A percentile compares a stretch with the other conserved stretches of the same genome.
Conservation (phyloP, 2,329 filamentous ascomycete genomes). For the Phialophora tarda region DNA sequence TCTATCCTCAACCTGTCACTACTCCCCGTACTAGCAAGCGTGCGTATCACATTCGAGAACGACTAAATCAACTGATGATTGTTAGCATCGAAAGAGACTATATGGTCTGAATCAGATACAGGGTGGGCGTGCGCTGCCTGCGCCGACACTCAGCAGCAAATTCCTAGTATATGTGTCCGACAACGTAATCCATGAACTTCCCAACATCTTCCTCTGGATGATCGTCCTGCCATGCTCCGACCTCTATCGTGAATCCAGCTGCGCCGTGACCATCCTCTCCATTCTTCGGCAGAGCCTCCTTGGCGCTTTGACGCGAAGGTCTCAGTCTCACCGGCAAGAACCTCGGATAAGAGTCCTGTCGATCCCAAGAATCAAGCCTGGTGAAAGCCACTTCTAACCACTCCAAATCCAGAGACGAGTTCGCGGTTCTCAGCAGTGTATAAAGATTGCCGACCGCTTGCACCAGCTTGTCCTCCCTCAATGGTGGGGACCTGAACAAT, state of each 20-base stretch:
- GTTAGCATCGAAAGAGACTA: neutral
- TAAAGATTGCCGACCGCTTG: slow-evolving; percentile 10
- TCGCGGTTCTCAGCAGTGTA: neutral
- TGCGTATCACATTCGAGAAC: neutral
- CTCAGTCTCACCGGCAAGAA: slow-evolving; percentile 11
- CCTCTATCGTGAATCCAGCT: slow-evolving; percentile 4
- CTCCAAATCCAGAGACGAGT: neutral
- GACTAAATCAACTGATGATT: neutral
- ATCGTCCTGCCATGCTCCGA: slow-evolving; percentile 9
- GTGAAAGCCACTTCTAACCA: slow-evolving; percentile 14
- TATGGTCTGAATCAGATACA: too few relatives aligned
- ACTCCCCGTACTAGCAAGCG: neutral
- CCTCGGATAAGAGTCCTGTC: slow-evolving; percentile 9
- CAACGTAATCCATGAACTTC: slow-evolving; percentile 3
- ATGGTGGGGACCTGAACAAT: neutral
- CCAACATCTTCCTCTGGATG: slow-evolving; percentile 9
- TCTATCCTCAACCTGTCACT: neutral
- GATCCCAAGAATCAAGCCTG: slow-evolving; percentile 11
- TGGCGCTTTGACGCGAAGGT: neutral
- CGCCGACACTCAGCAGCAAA: neutral
- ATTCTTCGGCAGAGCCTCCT: neutral
- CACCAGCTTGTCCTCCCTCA: slow-evolving; percentile 5
- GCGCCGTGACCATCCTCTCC: neutral
- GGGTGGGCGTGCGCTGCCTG: too few relatives aligned
- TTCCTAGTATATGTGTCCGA: slow-evolving; percentile 7